phyloP scores from a whole-genome alignment of 768 basidiomycete genomes.

The Xerocomellus chrysenteron region DNA sequence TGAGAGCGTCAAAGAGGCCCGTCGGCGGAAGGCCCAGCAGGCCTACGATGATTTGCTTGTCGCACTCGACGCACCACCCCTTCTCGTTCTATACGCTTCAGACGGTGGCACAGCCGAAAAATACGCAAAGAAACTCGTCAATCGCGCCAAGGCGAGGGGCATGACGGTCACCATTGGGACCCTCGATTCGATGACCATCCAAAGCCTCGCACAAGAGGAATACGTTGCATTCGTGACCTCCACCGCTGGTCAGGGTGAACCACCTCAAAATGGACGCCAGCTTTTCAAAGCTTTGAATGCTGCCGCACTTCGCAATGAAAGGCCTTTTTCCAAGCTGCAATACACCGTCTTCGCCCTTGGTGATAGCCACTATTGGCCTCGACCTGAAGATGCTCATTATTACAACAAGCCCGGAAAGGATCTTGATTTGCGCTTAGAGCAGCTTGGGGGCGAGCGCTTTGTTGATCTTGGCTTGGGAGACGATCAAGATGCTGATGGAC shows the following conservation, averaged over 20 bases:
- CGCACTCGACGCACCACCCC: conserved; percentile 84
- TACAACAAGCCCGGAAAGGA: conserved; percentile 98
- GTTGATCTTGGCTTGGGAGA: conserved; percentile 83
- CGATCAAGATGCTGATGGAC: conserved; percentile 96
- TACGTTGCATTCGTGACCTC: conserved; percentile 88
- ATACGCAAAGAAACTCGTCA: conserved; percentile 82
- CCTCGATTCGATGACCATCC: conserved; percentile 78
- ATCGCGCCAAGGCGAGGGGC: conserved; percentile 81
- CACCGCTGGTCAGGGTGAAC: conserved; percentile 95
- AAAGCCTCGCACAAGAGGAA: conserved; percentile 69
- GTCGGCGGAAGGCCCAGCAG: conserved; percentile 76
- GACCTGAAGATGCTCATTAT: conserved; percentile 94
- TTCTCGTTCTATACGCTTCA: conserved; percentile 89
- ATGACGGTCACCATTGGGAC: conserved; percentile 71
- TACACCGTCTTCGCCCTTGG: conserved; percentile 93
- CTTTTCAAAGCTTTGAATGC: conserved; percentile 85
- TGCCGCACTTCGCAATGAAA: conserved; percentile 48
- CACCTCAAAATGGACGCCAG: conserved; percentile 92
- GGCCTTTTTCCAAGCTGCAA: conserved; percentile 60
- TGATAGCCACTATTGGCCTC: conserved; percentile 99
- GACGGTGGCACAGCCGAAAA: conserved; percentile 98
- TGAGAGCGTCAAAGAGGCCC: conserved; percentile 77
- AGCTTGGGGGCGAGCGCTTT: conserved; percentile 77
- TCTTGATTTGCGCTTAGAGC: conserved; percentile 74
- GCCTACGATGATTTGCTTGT: conserved; percentile 82